Evolutionary conservation across 495 filamentous ascomycete genomes (phyloP).

Genomic region (Aspergillus hancockii): DNA sequence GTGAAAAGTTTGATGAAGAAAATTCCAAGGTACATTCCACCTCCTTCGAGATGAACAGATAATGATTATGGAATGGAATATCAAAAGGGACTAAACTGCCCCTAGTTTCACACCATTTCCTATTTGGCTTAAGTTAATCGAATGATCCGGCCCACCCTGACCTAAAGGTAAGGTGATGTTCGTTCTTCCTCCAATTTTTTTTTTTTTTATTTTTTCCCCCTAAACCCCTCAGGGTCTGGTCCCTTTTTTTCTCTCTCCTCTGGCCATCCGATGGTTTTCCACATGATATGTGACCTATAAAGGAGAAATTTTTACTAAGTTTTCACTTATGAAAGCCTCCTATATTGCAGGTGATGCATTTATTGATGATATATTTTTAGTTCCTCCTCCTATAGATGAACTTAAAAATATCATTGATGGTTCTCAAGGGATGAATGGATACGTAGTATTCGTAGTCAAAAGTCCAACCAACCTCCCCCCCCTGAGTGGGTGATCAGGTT

Average conservation of each 20-base stretch:
- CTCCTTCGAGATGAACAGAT: background rate
- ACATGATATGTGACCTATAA: conserved; percentile 3
- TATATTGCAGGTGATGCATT: conserved; percentile 1
- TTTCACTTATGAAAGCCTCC: background rate
- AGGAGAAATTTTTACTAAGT: background rate
- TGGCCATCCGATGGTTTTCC: background rate
- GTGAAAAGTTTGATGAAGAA: background rate
- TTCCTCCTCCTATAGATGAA: background rate
- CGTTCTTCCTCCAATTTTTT: background rate
- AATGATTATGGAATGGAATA: background rate
- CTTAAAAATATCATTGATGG: background rate
- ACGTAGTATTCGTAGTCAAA: background rate
- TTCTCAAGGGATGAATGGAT: background rate
- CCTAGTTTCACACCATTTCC: conserved; percentile 7
- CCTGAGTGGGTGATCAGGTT: background rate
- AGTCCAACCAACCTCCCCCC: background rate
- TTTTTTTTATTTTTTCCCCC: background rate
- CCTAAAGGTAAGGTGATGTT: background rate
- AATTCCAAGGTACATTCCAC: background rate
- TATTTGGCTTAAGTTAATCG: background rate
- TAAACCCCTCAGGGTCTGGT: conserved; percentile 2
- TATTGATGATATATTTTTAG: conserved; percentile 1
- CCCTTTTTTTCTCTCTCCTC: background rate
- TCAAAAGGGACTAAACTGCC: background rate
- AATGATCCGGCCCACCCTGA: conserved; percentile 8